Evolutionary conservation across 441 rosid species (phyloP), one percentile per base, ranked within the genome.

Genomic region (Gossypium lobatum): DNA sequence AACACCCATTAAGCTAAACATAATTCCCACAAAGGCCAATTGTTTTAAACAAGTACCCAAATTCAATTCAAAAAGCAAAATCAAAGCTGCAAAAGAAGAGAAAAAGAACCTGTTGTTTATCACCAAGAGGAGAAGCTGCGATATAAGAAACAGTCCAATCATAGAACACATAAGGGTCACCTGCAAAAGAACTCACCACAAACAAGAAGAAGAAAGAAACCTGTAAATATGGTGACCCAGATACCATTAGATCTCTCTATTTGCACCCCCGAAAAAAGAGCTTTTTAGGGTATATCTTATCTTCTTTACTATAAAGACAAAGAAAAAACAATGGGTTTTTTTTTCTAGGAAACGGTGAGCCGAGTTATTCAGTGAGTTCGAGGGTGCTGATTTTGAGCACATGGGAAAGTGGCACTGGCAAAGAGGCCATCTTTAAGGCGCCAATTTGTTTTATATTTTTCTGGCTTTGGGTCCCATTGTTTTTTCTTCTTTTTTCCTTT

Each of bases 141-240:
- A 89, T 78, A 78, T 90, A 93, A 59, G 98, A 90, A 78, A 93
- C 90, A 21, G 93, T 91, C 98, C 97, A 93, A 63, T 91, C 97
- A 75, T 78, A 89, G 86, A 83, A 89, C 71, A 85, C 86, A 78
- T 82, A 90, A 75, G 98, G 98, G 78, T 91, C 97, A 25, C 67
- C 88, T 50, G 88, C 96, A 2, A 73, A 84, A 63, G 81, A 74
- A 53, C 63, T 48, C 53, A 88, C 59, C 1, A 76, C 17, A 9
- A 74, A 20, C 13, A 23, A 21, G 39, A 74, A 69, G 64, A 73
- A 77, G 57, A 17, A 73, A 72, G 58, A 71, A 75, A 73, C 37
- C 65, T 73, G 54, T 63, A 34, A 31, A 62, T 25, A 4, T 34
- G 39, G 71, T 46, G 65, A 70, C 70, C 21, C 78, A 55, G 63